A percentile compares a stretch with the other conserved stretches of the same genome.
phyloP scores from a whole-genome alignment of 768 basidiomycete species.

The Termitomyces titanicus region DNA sequence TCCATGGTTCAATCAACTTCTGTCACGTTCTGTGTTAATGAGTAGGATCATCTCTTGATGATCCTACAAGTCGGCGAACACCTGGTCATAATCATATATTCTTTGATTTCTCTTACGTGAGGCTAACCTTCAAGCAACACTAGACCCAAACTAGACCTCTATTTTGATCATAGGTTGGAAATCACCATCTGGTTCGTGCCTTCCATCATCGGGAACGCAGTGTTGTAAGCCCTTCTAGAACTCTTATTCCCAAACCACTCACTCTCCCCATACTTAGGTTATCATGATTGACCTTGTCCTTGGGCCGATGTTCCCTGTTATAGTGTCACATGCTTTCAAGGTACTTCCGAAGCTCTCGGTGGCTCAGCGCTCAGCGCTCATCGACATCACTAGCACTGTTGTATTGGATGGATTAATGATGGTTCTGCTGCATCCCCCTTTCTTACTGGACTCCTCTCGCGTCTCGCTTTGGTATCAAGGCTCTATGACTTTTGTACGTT shows the following conservation, averaged over 20 bases:
- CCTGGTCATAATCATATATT: constrained; percentile 28
- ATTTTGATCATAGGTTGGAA: constrained; percentile 30
- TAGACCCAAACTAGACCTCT: not conserved
- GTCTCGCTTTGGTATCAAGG: constrained; percentile 10
- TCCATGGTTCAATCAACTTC: constrained; percentile 34
- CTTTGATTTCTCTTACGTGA: constrained; percentile 30
- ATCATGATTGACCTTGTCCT: constrained; percentile 47
- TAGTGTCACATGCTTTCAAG: constrained; percentile 30
- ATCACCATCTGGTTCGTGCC: constrained; percentile 52
- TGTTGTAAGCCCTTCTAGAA: constrained; percentile 27
- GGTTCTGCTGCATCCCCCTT: constrained; percentile 21
- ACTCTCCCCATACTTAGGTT: constrained; percentile 19
- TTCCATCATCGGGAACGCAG: constrained; percentile 45
- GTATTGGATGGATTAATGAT: constrained; percentile 43
- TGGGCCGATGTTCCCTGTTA: constrained; percentile 52
- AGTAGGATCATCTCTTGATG: not conserved
- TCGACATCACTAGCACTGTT: too few relatives aligned
- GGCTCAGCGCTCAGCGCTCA: constrained; percentile 32
- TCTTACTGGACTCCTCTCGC: constrained; percentile 14
- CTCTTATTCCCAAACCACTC: not conserved
- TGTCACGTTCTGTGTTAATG: too few relatives aligned
- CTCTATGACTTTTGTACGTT: constrained; percentile 15
- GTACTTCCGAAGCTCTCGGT: constrained; percentile 23
- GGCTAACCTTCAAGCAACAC: not conserved
- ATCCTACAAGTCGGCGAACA: constrained; percentile 27